Base-by-base conservation (phyloP, 139 green algal species). In the Mychonastes homosphaera region DNA sequence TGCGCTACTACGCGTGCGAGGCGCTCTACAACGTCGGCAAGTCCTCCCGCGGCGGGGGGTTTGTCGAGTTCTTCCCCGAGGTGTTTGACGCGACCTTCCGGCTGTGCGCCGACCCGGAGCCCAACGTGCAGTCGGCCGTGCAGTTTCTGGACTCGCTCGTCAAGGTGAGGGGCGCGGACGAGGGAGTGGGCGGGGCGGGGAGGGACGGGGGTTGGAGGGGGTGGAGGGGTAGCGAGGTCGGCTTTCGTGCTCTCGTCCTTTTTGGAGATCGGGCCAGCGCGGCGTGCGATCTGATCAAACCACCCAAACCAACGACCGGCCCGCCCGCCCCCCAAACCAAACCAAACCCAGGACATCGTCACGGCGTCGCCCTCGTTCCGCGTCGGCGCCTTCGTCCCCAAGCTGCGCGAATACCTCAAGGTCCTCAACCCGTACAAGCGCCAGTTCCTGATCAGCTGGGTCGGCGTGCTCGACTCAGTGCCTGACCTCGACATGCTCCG, bases 11-110 rank as follows among this genome's bases (percentile, higher is more conserved):
- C 55, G 91, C 91, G 9, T 95, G 80, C 58, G 88, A 96, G 68
- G 84, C 89, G 33, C 72, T 98, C 32, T 98, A 95, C 83, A 98
- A 98, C 70, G 90, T 98, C 34, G 85, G 87, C 52, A 98, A 98
- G 76, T 76, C 78, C 23, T 19, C 8, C 9, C 6, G 47, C 21
- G 67, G 85, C 4, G 83, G 85, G 6, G 63, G 66, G 35, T 97
- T 97, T 72, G 78, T 96, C 6, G 21, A 69, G 2, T 88, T 89
- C 53, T 95, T 97, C 73, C 79, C 85, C 38, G 78, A 93, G 46
- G 79, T 91, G 0, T 97, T 98, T 62, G 85, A 94, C 51, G 84
- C 87, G 16, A 83, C 97, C 34, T 98, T 96, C 80, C 82, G 76
- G 62, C 63, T 84, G 47, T 84, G 76, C 44, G 76, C 76, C 1